Evolutionary conservation across 306 rosid genomes (phyloP), one percentile per base, ranked within the genome.

Genomic region (Casuarina glauca): DNA sequence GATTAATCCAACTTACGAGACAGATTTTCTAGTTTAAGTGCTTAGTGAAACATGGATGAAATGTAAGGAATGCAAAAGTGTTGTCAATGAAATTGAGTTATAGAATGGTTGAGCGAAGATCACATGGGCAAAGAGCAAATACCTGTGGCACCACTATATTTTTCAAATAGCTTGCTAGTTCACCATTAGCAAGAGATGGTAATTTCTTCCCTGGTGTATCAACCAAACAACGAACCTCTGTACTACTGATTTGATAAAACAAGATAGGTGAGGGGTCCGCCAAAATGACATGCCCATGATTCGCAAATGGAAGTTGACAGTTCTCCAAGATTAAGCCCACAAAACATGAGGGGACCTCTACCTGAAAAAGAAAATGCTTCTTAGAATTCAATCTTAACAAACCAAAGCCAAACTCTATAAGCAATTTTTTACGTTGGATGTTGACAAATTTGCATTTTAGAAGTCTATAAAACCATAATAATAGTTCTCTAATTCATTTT

Each of bases 71-170:
- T 26, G 32, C 32, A 26, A 26, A 26, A 26, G 32, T 1, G 1
- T 26, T 26, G 1, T 26, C 32, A 26, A 26, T 26, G 32, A 13
- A 79, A 43, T 2, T 70, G 57, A 44, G 68, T 32, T 43, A 71
- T 41, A 19, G 19, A 36, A 9, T 62, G 35, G 19, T 35, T 12
- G 38, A 62, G 54, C 49, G n/a, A 12, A 71, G 15, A 38, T 55
- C 73, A 61, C 13, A 35, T 44, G 19, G 54, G 38, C 58, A 71
- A 26, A 46, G 26, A 53, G 42, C 12, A 74, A 12, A 49, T 84
- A 88, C 95, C 90, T 88, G 88, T n/a, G 92, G 89, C 77, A 89
- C 90, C 62, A 90, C 88, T 43, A 54, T 42, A 36, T 77, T 79
- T 79, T 84, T 84, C 82, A 90, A 83, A 78, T 80, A 84, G 67